Evolutionary conservation across 257 asterid species (phyloP).

Genomic region (Buddleja alternifolia): DNA sequence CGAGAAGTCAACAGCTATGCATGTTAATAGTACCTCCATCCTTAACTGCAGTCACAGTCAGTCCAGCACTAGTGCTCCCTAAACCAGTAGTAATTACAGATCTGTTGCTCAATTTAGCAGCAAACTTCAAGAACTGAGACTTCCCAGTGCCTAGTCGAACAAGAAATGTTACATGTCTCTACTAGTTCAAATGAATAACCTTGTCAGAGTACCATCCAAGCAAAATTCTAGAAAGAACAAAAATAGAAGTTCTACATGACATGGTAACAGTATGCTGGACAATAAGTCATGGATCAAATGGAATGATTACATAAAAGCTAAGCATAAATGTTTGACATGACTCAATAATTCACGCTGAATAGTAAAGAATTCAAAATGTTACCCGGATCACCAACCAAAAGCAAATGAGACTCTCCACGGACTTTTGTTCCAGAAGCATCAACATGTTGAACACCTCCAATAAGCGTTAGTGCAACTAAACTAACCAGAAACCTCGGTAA

Average conservation of each 20-base stretch:
- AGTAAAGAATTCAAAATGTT: slow-evolving; percentile 28
- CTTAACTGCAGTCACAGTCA: slow-evolving; percentile 98
- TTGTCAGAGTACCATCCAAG: neutral
- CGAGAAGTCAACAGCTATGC: slow-evolving; percentile 6
- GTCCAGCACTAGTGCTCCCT: slow-evolving; percentile 99
- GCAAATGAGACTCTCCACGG: slow-evolving; percentile 97
- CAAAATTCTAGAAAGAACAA: slow-evolving; percentile 6
- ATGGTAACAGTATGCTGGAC: neutral
- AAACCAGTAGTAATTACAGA: slow-evolving; percentile 95
- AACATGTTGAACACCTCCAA: slow-evolving; percentile 96
- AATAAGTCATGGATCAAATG: slow-evolving; percentile 10
- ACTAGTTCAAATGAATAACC: slow-evolving; percentile 3
- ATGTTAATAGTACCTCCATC: slow-evolving; percentile 78
- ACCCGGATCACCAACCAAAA: slow-evolving; percentile 99
- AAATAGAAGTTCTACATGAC: slow-evolving; percentile 1
- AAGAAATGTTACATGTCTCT: slow-evolving; percentile 29
- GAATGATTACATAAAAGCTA: slow-evolving; percentile 9
- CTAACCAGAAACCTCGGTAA: slow-evolving; percentile 34
- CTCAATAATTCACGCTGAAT: slow-evolving; percentile 8
- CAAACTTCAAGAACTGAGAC: slow-evolving; percentile 94
- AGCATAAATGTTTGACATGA: slow-evolving; percentile 23
- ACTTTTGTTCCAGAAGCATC: slow-evolving; percentile 97
- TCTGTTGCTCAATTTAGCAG: slow-evolving; percentile 95
- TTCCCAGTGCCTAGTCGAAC: slow-evolving; percentile 81
- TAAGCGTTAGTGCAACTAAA: slow-evolving; percentile 83